These are phyloP conservation scores for Pseudocercospora vitis DNA, from an alignment of 2,329 filamentous ascomycete species.

Conservation along the genomic window DNA sequence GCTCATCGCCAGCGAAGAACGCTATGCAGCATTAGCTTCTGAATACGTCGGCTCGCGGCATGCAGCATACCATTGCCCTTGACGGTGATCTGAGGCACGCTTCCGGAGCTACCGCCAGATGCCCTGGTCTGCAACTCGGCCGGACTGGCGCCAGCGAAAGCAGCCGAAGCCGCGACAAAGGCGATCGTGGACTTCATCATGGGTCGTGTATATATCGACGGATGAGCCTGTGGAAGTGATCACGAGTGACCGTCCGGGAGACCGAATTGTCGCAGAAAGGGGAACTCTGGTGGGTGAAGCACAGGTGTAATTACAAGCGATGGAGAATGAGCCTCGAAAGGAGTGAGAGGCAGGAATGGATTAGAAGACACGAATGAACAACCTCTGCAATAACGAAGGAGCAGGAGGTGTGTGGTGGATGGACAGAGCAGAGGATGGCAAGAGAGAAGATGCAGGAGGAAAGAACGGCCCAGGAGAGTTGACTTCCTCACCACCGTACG, in stretches of 20 bases:
- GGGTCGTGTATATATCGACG: conserved; percentile 1
- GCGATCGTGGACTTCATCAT: conserved; percentile 56
- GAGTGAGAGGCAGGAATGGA: conserved; percentile 24
- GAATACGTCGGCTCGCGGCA: neutral
- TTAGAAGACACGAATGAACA: conserved; percentile 4
- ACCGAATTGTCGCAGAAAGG: conserved; percentile 11
- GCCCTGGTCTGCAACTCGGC: conserved; percentile 37
- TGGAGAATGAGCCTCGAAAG: conserved; percentile 21
- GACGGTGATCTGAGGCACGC: conserved; percentile 58
- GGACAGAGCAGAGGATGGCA: conserved; percentile 5
- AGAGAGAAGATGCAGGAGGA: conserved; percentile 17
- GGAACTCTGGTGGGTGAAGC: conserved; percentile 4
- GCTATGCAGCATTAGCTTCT: conserved; percentile 42
- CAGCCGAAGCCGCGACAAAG: conserved; percentile 49
- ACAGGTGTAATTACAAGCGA: conserved; percentile 14
- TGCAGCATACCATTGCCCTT: conserved; percentile 59
- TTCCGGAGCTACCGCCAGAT: conserved; percentile 42
- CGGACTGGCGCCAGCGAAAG: conserved; percentile 47
- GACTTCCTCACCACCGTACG: neutral
- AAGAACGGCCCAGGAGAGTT: conserved; percentile 13
- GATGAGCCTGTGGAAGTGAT: neutral
- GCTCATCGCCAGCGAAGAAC: conserved; percentile 62
- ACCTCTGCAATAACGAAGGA: conserved; percentile 11
- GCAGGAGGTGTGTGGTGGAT: conserved; percentile 8
- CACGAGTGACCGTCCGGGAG: neutral